Conservation (phyloP, 768 basidiomycete species). For the Tricholoma sp. region DNA sequence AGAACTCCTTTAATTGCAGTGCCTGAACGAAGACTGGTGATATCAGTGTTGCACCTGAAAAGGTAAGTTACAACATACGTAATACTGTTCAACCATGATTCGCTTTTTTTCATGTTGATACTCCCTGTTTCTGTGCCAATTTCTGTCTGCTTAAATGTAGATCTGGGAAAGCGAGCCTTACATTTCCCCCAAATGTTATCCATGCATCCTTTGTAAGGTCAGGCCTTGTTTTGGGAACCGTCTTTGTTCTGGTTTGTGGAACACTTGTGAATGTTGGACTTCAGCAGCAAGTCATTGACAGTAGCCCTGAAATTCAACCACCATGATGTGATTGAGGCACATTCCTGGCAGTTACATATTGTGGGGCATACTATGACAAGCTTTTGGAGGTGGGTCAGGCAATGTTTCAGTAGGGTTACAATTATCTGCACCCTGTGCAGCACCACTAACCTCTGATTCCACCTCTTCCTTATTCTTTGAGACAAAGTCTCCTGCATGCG, state of each 20-base stretch:
- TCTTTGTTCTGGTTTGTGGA: slow-evolving; percentile 6
- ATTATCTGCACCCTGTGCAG: background rate
- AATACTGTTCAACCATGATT: slow-evolving; percentile 33
- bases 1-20: slow-evolving; percentile 14
- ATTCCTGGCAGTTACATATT: background rate
- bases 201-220: slow-evolving; percentile 17
- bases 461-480: background rate
- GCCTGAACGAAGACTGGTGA: slow-evolving; percentile 32
- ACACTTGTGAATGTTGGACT: slow-evolving; percentile 28
- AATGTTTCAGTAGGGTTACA: slow-evolving; percentile 16
- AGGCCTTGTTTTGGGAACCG: slow-evolving; percentile 4
- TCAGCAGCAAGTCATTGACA: slow-evolving; percentile 24
- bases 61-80: slow-evolving; percentile 24
- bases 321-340: slow-evolving; percentile 3
- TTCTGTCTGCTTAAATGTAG: slow-evolving; percentile 10
- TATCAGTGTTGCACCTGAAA: slow-evolving; percentile 33
- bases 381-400: slow-evolving; percentile 17
- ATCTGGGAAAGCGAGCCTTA: slow-evolving; percentile 30
- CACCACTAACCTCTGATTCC: too few relatives aligned
- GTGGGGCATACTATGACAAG: background rate
- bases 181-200: slow-evolving; percentile 25
- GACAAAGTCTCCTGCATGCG: slow-evolving; percentile 22
- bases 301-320: slow-evolving; percentile 12
- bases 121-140: slow-evolving; percentile 24
- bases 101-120: slow-evolving; percentile 26